These are phyloP conservation scores for Plasmodium sp. DNA, from an alignment of 169 alveolate species.

Conservation along the genomic window DNA sequence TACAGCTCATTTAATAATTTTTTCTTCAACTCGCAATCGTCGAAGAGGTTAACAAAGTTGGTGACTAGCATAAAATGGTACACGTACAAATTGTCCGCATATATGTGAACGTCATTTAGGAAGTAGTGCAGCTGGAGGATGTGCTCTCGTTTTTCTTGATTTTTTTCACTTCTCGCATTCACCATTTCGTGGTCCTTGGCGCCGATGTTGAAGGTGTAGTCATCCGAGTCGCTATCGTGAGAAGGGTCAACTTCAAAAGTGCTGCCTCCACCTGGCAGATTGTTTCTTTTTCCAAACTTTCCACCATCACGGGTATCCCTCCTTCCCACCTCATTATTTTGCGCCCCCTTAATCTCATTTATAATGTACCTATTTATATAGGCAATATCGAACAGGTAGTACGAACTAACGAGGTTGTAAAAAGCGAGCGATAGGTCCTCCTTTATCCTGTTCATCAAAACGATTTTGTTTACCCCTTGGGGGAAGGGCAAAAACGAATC, in stretches of 20 bases:
- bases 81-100: neutral
- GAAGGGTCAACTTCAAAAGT: neutral
- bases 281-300: neutral
- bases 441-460: constrained; percentile 18
- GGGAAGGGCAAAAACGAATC: constrained; percentile 23
- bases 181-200: neutral
- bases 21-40: constrained; percentile 37
- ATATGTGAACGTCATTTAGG: constrained; percentile 22
- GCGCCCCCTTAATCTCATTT: neutral
- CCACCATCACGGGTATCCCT: neutral
- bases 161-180: neutral
- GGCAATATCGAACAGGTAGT: constrained; percentile 12
- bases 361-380: constrained; percentile 21
- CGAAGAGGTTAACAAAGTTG: constrained; percentile 57
- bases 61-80: constrained; percentile 23
- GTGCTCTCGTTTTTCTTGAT: neutral
- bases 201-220: constrained; percentile 55
- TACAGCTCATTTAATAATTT: constrained; percentile 27
- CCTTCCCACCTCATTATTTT: neutral
- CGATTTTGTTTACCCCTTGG: constrained; percentile 28
- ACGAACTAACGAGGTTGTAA: neutral
- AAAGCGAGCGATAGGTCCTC: neutral
- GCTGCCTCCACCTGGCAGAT: neutral
- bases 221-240: constrained; percentile 28
- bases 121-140: constrained; percentile 8